Percentiles rank a stretch among this genome's conserved stretches.
These are phyloP conservation scores for Trifolium subterraneum DNA, from an alignment of 306 rosid genomes.

Conservation along the genomic window DNA sequence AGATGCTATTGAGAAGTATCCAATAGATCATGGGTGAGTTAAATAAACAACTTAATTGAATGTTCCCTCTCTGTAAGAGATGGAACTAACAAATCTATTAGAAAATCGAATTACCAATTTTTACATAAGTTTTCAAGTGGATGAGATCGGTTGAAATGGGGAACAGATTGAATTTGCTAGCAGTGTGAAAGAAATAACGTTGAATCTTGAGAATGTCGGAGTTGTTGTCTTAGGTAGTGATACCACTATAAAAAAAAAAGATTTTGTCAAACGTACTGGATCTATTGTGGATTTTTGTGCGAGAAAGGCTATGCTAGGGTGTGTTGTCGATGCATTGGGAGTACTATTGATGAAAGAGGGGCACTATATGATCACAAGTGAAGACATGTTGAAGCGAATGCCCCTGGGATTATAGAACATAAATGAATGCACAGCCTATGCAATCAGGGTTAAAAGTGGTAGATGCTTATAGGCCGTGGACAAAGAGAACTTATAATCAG, in stretches of 20 bases:
- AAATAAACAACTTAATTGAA: neutral
- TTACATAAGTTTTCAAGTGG: neutral
- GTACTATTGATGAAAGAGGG: neutral
- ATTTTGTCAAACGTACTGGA: neutral
- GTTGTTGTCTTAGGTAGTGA: no score
- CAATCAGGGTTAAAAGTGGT: no score
- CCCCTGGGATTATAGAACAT: no score
- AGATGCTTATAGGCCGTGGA: neutral
- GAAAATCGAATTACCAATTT: neutral
- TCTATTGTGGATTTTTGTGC: neutral
- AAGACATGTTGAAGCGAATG: neutral
- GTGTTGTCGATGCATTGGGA: neutral
- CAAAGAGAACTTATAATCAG: neutral
- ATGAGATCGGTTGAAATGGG: neutral
- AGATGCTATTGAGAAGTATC: slow-evolving; percentile 14
- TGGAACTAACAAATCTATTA: no score
- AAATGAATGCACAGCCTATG: no score
- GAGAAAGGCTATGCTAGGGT: no score
- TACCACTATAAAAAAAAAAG: neutral
- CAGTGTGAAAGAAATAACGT: no score
- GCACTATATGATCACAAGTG: neutral
- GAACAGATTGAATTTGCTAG: no score
- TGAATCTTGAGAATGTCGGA: no score
- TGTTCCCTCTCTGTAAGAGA: no score
- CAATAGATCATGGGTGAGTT: slow-evolving; percentile 5